Conservation (phyloP, 495 filamentous ascomycete genomes). For the Neurospora hispaniola region DNA sequence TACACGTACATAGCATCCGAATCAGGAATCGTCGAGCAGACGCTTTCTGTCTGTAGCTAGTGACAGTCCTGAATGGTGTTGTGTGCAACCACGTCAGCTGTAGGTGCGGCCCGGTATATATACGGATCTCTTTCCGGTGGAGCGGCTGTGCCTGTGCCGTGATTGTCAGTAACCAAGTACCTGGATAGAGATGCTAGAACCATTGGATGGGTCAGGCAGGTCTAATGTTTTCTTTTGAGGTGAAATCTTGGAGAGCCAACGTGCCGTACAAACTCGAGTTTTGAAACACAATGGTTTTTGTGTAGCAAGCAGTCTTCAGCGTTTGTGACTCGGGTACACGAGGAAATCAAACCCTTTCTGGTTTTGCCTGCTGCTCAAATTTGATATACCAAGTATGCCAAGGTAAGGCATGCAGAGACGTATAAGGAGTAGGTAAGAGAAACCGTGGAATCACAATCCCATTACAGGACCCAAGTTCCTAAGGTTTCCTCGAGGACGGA, state of each 20-base stretch:
- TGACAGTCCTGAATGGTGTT: background rate
- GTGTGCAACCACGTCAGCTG: background rate
- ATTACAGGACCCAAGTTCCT: background rate
- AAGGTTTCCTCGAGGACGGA: background rate
- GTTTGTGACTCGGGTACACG: background rate
- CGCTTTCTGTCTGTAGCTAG: background rate
- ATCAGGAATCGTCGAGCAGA: background rate
- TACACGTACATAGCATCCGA: background rate
- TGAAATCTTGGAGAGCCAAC: background rate
- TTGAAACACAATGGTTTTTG: background rate
- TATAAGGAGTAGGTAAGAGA: background rate
- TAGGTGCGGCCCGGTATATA: background rate
- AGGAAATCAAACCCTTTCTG: background rate
- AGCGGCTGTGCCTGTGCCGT: background rate
- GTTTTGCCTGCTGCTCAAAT: background rate
- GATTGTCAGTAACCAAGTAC: background rate
- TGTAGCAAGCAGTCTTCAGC: background rate
- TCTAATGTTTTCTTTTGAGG: background rate
- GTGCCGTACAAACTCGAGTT: background rate
- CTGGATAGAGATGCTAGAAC: background rate
- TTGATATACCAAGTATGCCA: background rate
- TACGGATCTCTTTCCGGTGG: background rate
- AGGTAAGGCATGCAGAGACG: background rate
- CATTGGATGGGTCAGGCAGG: background rate
- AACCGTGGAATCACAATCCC: background rate